phyloP scores from a whole-genome alignment of 352 stramenopile species.

The Phytopythium delawarense region DNA sequence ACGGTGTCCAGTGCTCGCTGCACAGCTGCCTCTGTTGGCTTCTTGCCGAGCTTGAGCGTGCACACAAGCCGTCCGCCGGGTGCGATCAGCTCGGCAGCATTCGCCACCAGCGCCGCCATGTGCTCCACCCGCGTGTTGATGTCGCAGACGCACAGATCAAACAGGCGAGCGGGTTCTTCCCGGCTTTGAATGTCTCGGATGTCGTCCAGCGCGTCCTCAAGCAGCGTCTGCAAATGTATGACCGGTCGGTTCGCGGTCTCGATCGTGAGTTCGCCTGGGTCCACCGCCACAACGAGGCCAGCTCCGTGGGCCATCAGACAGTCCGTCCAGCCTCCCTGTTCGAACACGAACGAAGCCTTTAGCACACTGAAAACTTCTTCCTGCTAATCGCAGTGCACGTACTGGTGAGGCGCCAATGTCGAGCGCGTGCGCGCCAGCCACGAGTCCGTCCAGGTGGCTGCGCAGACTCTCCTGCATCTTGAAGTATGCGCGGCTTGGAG shows the following conservation, averaged over 20 bases:
- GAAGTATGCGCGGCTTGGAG: conserved; percentile 49
- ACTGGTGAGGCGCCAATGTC: conserved; percentile 51
- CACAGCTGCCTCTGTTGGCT: conserved; percentile 21
- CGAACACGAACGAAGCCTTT: neutral
- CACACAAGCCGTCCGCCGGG: conserved; percentile 22
- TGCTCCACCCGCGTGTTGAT: conserved; percentile 32
- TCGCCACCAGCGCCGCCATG: conserved; percentile 26
- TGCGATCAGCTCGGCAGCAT: conserved; percentile 15
- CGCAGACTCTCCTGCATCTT: conserved; percentile 45
- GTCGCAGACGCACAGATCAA: conserved; percentile 44
- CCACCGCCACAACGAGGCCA: conserved; percentile 37
- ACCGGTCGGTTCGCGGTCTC: conserved; percentile 16
- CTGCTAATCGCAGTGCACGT: neutral
- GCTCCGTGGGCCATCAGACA: conserved; percentile 38
- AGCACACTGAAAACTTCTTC: neutral
- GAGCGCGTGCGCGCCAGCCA: conserved; percentile 22
- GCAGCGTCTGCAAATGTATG: conserved; percentile 34
- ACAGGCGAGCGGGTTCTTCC: conserved; percentile 23
- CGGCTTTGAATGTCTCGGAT: conserved; percentile 3
- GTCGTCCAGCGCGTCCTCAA: conserved; percentile 31
- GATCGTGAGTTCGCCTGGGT: conserved; percentile 48
- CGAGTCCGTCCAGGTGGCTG: conserved; percentile 13
- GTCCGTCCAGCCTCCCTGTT: conserved; percentile 46
- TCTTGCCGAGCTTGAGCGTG: conserved; percentile 38
- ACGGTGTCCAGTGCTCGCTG: conserved; percentile 14